phyloP scores from a whole-genome alignment of 192 early-diverging fungal genomes.

The Backusella luteola region DNA sequence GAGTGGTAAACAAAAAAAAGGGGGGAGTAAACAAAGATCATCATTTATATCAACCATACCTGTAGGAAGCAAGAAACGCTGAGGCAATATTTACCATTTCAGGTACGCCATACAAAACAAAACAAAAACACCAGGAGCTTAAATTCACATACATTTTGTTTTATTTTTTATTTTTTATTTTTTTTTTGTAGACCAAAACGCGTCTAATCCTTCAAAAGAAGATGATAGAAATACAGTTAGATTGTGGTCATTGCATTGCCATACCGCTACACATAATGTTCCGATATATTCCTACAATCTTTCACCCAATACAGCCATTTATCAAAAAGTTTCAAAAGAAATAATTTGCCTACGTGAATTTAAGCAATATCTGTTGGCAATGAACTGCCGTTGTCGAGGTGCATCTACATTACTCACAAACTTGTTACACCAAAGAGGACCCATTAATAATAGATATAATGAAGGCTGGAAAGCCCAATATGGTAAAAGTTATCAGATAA shows the following conservation, averaged over 20 bases:
- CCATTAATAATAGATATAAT: slow-evolving; percentile 43
- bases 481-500: slow-evolving; percentile 13
- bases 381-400: slow-evolving; percentile 54
- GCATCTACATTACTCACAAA: slow-evolving; percentile 62
- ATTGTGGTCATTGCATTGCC: slow-evolving; percentile 61
- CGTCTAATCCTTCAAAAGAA: slow-evolving; percentile 47
- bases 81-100: slow-evolving; percentile 46
- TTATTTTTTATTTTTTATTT: no score
- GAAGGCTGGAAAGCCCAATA: slow-evolving; percentile 66
- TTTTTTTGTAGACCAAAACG: slow-evolving; percentile 40
- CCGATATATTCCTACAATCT: slow-evolving; percentile 61
- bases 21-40: not conserved
- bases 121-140: no score
- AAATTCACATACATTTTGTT: no score
- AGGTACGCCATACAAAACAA: no score
- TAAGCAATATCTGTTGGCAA: slow-evolving; percentile 47
- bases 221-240: slow-evolving; percentile 67
- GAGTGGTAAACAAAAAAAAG: slow-evolving; percentile 15
- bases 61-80: slow-evolving; percentile 40
- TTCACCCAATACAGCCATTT: slow-evolving; percentile 55
- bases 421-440: slow-evolving; percentile 53
- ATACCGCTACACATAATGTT: slow-evolving; percentile 45
- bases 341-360: slow-evolving; percentile 47
- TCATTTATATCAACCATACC: not conserved
- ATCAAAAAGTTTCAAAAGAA: slow-evolving; percentile 54